Evolutionary conservation across 2,329 filamentous ascomycete species (phyloP).

Genomic region (Clarireedia monteithiana): DNA sequence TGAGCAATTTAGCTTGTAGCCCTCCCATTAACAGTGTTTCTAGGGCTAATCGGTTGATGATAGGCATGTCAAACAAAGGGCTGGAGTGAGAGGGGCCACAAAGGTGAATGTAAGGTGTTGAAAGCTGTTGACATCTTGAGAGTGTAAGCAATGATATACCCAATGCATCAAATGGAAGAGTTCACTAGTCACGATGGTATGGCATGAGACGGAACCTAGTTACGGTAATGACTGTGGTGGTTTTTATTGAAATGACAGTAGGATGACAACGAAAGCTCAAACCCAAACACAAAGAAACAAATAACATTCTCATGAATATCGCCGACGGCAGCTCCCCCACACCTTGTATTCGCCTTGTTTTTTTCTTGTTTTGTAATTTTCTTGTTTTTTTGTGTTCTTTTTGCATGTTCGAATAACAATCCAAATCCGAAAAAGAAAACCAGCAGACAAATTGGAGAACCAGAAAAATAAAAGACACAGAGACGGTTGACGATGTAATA

Average conservation of each 20-base stretch:
- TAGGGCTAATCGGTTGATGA: not conserved
- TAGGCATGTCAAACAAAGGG: constrained; percentile 24
- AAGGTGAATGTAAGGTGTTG: constrained; percentile 24
- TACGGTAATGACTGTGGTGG: not conserved
- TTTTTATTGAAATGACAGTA: not conserved
- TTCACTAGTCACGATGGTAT: not conserved
- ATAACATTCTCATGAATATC: not conserved
- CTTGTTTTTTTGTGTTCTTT: not conserved
- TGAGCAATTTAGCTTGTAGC: constrained; percentile 7
- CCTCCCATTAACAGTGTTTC: not conserved
- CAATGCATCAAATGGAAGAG: not conserved
- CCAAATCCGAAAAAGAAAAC: too few relatives aligned
- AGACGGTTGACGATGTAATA: not conserved
- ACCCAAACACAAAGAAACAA: not conserved
- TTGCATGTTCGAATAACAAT: not conserved
- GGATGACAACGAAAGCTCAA: not conserved
- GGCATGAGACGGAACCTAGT: not conserved
- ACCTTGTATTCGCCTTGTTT: not conserved
- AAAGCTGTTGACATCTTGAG: constrained; percentile 11
- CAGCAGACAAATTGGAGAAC: not conserved
- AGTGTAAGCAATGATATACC: not conserved
- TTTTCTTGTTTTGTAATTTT: not conserved
- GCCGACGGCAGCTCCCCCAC: not conserved
- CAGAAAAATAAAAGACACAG: too few relatives aligned
- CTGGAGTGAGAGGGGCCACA: constrained; percentile 24